Evolutionary conservation across 768 basidiomycete genomes (phyloP).

Genomic region (Tricholomella constricta): DNA sequence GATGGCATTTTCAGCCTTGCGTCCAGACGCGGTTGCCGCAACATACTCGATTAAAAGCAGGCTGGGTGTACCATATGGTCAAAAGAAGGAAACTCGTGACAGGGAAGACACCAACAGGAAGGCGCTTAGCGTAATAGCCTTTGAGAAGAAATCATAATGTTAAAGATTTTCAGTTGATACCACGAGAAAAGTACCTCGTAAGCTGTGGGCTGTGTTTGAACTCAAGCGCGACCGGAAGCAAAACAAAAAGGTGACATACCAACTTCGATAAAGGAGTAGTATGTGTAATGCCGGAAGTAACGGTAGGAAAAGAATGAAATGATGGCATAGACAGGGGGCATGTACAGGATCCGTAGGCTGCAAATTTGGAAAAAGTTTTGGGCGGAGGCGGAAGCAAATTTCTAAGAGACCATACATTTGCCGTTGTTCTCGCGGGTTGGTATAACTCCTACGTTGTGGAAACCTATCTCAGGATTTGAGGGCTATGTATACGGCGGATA

Average conservation of each 20-base stretch:
- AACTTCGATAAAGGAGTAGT: slow-evolving; percentile 48
- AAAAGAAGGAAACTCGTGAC: background rate
- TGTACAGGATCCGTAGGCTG: slow-evolving; percentile 79
- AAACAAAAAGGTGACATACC: slow-evolving; percentile 26
- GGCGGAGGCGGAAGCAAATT: background rate
- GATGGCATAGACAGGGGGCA: slow-evolving; percentile 81
- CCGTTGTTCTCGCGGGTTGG: slow-evolving; percentile 69
- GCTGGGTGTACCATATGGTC: slow-evolving; percentile 32
- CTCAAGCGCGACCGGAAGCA: background rate
- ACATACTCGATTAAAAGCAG: slow-evolving; percentile 86
- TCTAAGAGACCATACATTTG: slow-evolving; percentile 60
- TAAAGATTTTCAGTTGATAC: background rate
- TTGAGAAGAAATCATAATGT: background rate
- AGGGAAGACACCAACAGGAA: slow-evolving; percentile 62
- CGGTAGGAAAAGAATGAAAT: slow-evolving; percentile 88
- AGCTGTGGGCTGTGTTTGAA: slow-evolving; percentile 36
- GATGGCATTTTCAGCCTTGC: slow-evolving; percentile 67
- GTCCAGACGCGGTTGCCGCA: slow-evolving; percentile 63
- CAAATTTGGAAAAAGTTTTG: background rate
- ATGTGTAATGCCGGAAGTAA: slow-evolving; percentile 74
- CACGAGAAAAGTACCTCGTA: slow-evolving; percentile 55
- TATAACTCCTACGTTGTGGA: slow-evolving; percentile 60
- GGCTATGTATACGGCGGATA: background rate
- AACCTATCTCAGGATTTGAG: background rate
- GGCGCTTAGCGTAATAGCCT: slow-evolving; percentile 84